These are phyloP conservation scores for Ganoderma leucocontextum DNA, from an alignment of 1,284 basidiomycete species.

Conservation along the genomic window DNA sequence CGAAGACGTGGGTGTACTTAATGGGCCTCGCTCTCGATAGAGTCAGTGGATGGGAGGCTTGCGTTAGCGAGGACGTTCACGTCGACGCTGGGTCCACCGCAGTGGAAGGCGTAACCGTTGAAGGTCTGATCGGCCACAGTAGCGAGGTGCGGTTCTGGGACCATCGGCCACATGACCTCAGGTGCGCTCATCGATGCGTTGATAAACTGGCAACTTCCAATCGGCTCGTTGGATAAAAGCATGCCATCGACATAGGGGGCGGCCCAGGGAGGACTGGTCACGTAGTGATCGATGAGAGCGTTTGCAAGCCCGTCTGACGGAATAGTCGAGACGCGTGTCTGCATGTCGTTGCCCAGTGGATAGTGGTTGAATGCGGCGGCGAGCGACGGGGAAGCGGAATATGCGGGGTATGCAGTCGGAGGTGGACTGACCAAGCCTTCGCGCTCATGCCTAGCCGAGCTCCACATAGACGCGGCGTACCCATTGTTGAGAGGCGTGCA, in stretches of 20 bases:
- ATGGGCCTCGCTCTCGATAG: neutral
- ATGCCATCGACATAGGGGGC: neutral
- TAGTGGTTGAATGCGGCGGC: neutral
- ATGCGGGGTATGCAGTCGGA: neutral
- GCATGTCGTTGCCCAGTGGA: neutral
- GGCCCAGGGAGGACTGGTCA: neutral
- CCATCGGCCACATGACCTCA: neutral
- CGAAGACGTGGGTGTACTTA: neutral
- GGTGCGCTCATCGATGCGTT: neutral
- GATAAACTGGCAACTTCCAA: neutral
- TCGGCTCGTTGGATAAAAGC: too few species aligned
- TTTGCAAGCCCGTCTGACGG: neutral
- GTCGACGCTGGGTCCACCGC: neutral
- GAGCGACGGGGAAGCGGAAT: neutral
- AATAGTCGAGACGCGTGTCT: neutral
- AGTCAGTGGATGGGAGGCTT: too few species aligned
- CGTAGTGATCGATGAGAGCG: neutral
- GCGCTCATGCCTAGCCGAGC: neutral
- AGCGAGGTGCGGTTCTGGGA: neutral
- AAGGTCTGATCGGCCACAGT: neutral
- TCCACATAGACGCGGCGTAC: neutral
- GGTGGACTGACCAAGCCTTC: neutral
- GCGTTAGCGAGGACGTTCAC: too few species aligned
- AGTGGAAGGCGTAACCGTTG: neutral
- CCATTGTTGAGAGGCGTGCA: neutral